Base-by-base conservation (phyloP, 106 monocot species). In the Allium fistulosum region DNA sequence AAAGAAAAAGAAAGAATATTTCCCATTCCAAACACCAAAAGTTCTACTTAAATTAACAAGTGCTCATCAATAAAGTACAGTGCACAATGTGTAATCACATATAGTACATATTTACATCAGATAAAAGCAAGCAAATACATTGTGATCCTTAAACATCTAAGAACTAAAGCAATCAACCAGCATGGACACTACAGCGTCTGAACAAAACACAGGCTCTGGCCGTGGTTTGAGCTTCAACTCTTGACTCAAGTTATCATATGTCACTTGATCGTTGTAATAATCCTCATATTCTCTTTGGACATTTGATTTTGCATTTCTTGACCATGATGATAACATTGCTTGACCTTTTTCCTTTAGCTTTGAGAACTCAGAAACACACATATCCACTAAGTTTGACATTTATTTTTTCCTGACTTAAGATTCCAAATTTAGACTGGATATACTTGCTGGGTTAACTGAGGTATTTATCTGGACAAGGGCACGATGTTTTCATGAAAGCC, bases 331-430 rank as follows among this genome's bases (percentile, higher is more conserved):
- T 11, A 55, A 55, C 13, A 55, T 1, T 15, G 14, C 59, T 16
- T 60, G 14, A 22, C 59, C 59, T 22, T 60, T 60, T 22, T 15
- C 59, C 7, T 22, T 15, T 22, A 13, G 17, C 59, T 60, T 60
- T 22, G 53, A 11, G 2, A 55, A 55, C 53, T 55, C 53, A 11
- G 53, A 55, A 55, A 15, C 15, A 15, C 59, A 60, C 59, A 60
- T 60, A 60, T 60, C 59, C 3, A 60, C 59, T 22, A 60, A 60
- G 17, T 22, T 60, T 9, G 59, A 60, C 59, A 60, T 60, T 9
- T 22, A 2, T 37, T 5, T 22, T 22, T 22, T 22, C 37, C 37
- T 37, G 37, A 5, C 37, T 37, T 2, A 5, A 37, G 37, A 2
- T 37, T 37, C 37, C 5, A 37, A 37, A 37, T 37, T 37, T 37